Base-by-base conservation (phyloP, 208 protist species). In the Lotmaria passim region DNA sequence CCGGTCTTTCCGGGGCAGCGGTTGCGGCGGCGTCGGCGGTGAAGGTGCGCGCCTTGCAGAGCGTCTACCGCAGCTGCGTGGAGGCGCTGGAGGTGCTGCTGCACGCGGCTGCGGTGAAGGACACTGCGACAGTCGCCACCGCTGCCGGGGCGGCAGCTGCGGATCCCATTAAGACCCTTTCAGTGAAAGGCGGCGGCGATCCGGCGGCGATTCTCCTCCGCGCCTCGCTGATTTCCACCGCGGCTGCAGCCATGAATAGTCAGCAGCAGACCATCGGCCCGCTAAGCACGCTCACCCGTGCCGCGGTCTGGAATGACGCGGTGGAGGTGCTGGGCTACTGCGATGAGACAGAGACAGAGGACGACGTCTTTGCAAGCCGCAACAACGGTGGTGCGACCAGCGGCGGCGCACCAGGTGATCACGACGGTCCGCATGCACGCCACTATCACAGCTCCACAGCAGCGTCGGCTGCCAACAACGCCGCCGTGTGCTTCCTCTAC, bases 31-130 rank as follows among this genome's bases (percentile, higher is more conserved):
- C 34, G 11, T 23, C 43, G 30, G 24, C 51, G 0, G 41, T 74
- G 7, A 36, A 60, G 26, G 19, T 51, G 28, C 70, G 62, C 34
- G 30, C 21, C 15, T 14, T 65, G 47, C 70, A 69, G 2, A 24
- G 48, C 1, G 53, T 70, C 28, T 76, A 70, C 61, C 70, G 56
- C 28, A 44, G 63, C 55, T 69, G 70, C 30, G 62, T 76, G 17
- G 70, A 76, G 36, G 44, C 44, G 19, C 62, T 76, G 47, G 70
- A 69, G 30, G 56, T 76, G 41, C 70, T 76, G 1, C 33, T 76
- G 17, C 70, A 76, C 58, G 70, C 61, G 10, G 70, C 70, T 1
- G 70, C 70, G 12, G 41, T 76, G 56, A 53, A 58, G 26, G 33
- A 52, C 50, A 75, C 61, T 3, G 55, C 39, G 24, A 23, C 28